phyloP scores from a whole-genome alignment of 2,329 filamentous ascomycete species.

The Clonostachys solani region DNA sequence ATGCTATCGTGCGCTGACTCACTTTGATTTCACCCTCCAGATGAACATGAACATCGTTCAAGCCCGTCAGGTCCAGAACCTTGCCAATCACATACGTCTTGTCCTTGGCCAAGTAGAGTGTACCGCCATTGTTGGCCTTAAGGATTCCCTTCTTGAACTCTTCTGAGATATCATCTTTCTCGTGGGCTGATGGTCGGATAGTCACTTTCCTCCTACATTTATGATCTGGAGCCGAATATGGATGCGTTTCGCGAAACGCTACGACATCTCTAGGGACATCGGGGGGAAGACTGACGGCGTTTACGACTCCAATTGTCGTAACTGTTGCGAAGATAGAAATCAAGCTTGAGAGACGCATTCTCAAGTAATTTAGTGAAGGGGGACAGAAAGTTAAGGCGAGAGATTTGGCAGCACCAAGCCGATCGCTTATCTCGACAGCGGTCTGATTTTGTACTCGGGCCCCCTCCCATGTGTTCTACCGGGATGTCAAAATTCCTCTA shows the following conservation, averaged over 20 bases:
- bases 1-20: not conserved
- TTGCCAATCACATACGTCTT: conserved; percentile 54
- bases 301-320: not conserved
- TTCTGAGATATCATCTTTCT: conserved; percentile 50
- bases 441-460: too few species aligned
- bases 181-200: conserved; percentile 32
- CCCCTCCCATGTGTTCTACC: too few species aligned
- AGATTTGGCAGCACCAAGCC: too few species aligned
- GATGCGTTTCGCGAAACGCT: not conserved
- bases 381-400: too few species aligned
- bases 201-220: not conserved
- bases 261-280: not conserved
- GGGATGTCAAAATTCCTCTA: too few species aligned
- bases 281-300: not conserved
- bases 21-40: conserved; percentile 50
- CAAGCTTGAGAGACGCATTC: too few species aligned
- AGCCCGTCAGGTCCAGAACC: conserved; percentile 52
- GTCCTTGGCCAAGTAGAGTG: conserved; percentile 46
- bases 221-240: not conserved
- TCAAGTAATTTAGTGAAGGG: too few species aligned
- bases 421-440: too few species aligned
- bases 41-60: conserved; percentile 52
- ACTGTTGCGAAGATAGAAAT: too few species aligned
- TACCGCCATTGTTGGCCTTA: conserved; percentile 54
- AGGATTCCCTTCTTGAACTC: conserved; percentile 50